phyloP scores from a whole-genome alignment of 345 rosid genomes.

The Brassica juncea region DNA sequence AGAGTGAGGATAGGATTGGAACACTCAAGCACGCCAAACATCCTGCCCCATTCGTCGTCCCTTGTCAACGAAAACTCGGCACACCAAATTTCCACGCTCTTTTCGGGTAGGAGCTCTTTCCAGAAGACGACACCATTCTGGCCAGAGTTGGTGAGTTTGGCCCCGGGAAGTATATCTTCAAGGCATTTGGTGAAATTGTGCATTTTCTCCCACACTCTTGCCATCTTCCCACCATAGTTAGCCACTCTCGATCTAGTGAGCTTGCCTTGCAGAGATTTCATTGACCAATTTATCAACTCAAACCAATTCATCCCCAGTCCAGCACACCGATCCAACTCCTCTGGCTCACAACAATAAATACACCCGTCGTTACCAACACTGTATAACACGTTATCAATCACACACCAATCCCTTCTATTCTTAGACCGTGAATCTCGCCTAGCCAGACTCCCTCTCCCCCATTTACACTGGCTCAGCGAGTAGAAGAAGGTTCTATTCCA shows the following conservation, averaged over 20 bases:
- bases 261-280: not conserved
- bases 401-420: not conserved
- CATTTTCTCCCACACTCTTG: not conserved
- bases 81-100: not conserved
- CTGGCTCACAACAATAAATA: not conserved
- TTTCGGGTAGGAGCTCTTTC: not conserved
- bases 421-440: not conserved
- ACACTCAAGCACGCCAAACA: not conserved
- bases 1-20: not conserved
- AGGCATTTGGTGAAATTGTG: not conserved
- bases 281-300: not conserved
- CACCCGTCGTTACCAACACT: not conserved
- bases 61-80: not conserved
- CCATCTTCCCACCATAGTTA: not conserved
- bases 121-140: not conserved
- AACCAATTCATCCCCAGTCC: not conserved
- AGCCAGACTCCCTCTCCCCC: not conserved
- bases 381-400: not conserved
- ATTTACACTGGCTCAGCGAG: not conserved
- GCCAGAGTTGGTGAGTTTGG: not conserved
- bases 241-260: not conserved
- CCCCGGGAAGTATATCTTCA: not conserved
- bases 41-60: not conserved
- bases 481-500: not conserved
- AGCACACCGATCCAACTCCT: not conserved